Base-by-base conservation (phyloP, 495 filamentous ascomycete genomes). In the Darksidea phi region DNA sequence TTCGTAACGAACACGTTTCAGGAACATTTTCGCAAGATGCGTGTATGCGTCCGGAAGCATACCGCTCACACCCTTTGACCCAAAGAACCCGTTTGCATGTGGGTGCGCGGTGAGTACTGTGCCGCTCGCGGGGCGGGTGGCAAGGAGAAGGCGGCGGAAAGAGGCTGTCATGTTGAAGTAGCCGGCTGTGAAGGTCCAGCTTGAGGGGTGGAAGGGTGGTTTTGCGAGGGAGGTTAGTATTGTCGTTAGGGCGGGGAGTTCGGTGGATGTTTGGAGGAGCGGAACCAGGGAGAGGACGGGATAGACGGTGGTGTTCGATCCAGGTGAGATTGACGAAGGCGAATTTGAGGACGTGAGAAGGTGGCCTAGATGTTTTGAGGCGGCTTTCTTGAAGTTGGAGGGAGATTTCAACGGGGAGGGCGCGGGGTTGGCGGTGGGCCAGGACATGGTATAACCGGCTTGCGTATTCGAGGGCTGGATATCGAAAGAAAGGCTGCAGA, bases 151-250 rank as follows among this genome's bases (percentile, higher is more conserved):
- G 47, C 85, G 80, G 15, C 88, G 91, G 6, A 96, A 81, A 1
- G 84, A 80, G 1, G 92, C 85, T 38, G 90, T 88, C 49, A 94
- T 95, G 74, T 99, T 98, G 79, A 98, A 98, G 73, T 98, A 98
- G 25, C 94, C 94, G 1, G 94, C 93, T 20, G 94, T 97, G 74
- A 98, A 97, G 13, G 90, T 90, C 92, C 94, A 97, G 36, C 81
- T 84, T 3, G 87, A 88, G 34, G 82, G 78, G 36, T 77, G 73
- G 67, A 87, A 88, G 20, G 80, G 74, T 0, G 86, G 78, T 24
- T 64, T 72, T 2, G 82, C 78, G 20, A 97, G 77, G 6, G 80
- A 77, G n/a, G 77, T 78, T 6, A 99, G 79, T 53, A 97, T 78
- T 37, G 82, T 80, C 2, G 80, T 87, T 25, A 99, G 78, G 21